Conservation (phyloP, 164 flowering plant genomes). For the Amborella trichopoda region DNA sequence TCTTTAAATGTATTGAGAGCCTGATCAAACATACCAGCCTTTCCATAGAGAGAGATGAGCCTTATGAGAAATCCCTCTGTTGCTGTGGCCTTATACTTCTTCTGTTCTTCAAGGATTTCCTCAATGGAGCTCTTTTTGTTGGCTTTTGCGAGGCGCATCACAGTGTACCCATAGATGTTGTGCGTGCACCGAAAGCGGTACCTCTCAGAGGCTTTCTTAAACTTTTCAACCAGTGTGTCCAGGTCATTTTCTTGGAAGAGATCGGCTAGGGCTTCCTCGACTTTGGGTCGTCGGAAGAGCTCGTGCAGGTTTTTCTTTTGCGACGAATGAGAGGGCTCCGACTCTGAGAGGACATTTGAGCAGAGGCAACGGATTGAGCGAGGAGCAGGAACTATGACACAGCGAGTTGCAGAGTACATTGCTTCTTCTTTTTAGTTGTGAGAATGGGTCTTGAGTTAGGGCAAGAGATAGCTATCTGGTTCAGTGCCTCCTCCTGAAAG, state of each 20-base stretch:
- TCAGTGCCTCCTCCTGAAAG: too few species aligned
- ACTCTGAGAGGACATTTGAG: too few species aligned
- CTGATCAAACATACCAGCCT: constrained; percentile 28
- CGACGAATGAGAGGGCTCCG: too few species aligned
- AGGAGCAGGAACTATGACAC: too few species aligned
- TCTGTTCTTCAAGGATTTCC: constrained; percentile 29
- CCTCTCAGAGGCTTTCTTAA: constrained; percentile 23
- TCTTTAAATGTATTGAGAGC: constrained; percentile 47
- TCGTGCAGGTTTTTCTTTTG: too few species aligned
- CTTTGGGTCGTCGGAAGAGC: too few species aligned
- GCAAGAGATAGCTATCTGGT: too few species aligned
- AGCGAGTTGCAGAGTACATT: too few species aligned
- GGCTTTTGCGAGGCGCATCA: constrained; percentile 24
- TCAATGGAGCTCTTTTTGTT: constrained; percentile 17
- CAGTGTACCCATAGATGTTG: constrained; percentile 13
- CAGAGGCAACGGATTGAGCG: too few species aligned
- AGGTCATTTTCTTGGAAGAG: constrained; percentile 23
- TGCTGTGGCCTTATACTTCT: constrained; percentile 17
- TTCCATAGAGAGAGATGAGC: constrained; percentile 20
- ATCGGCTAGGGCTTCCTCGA: not conserved
- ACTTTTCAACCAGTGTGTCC: constrained; percentile 24
- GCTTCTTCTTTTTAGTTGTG: too few species aligned
- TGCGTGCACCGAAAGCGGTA: constrained; percentile 25
- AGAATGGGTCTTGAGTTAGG: too few species aligned
- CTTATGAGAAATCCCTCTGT: constrained; percentile 18